phyloP scores from a whole-genome alignment of 768 basidiomycete genomes.

The Tulasnella sp. region DNA sequence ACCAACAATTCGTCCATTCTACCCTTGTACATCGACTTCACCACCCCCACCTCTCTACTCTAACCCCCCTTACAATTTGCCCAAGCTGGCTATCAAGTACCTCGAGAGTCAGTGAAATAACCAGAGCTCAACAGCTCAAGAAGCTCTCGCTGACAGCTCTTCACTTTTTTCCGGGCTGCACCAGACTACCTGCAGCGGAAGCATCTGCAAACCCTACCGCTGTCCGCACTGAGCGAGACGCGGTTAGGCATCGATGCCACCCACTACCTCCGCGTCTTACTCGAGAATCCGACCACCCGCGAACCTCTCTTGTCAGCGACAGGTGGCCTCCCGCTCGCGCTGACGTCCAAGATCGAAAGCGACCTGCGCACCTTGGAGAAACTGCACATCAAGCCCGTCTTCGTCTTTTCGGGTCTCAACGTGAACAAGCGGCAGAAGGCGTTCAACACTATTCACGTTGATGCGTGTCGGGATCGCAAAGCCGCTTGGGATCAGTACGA shows the following conservation, averaged over 20 bases:
- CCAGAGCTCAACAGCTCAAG: neutral
- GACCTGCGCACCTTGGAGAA: slow-evolving; percentile 91
- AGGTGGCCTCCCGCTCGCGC: slow-evolving; percentile 88
- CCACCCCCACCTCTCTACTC: neutral
- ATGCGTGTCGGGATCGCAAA: slow-evolving; percentile 73
- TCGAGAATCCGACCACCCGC: slow-evolving; percentile 72
- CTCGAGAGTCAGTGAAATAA: neutral
- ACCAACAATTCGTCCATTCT: neutral
- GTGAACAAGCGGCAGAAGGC: slow-evolving; percentile 76
- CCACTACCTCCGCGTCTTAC: slow-evolving; percentile 80
- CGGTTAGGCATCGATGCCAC: slow-evolving; percentile 97
- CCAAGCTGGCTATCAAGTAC: neutral
- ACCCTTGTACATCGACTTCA: slow-evolving; percentile 6
- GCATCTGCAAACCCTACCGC: slow-evolving; percentile 78
- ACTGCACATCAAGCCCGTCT: slow-evolving; percentile 95
- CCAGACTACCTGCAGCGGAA: slow-evolving; percentile 82
- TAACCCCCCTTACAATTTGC: neutral
- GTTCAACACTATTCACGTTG: slow-evolving; percentile 57
- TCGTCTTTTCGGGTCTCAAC: slow-evolving; percentile 90
- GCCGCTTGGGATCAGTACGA: slow-evolving; percentile 96
- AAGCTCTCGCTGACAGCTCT: neutral
- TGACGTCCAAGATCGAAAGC: slow-evolving; percentile 84
- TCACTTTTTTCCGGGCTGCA: neutral
- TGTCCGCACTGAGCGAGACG: slow-evolving; percentile 82
- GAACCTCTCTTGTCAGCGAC: slow-evolving; percentile 95